Percentiles rank a stretch among this genome's conserved stretches.
Evolutionary conservation across 352 stramenopile genomes (phyloP).

Genomic region (Thalassiosira sp.): DNA sequence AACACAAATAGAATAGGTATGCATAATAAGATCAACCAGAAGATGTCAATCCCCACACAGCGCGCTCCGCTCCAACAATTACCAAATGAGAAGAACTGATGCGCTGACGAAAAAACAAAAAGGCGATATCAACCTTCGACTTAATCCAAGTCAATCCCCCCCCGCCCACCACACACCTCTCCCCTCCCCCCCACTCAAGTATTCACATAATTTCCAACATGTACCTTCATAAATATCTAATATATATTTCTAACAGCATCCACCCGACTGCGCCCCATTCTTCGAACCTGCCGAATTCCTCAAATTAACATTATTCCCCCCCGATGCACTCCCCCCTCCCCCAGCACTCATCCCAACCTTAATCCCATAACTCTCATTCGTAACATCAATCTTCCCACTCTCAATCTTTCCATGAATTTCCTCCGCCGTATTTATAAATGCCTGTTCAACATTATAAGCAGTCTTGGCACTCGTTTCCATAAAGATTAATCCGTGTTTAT

Average conservation of each 20-base stretch:
- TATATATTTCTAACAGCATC: slow-evolving; percentile 34
- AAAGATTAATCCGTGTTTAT: slow-evolving; percentile 99
- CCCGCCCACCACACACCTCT: too few species aligned
- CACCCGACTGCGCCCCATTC: slow-evolving; percentile 18
- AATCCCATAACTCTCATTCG: slow-evolving; percentile 82
- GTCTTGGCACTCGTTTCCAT: slow-evolving; percentile 99
- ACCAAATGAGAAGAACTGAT: too few species aligned
- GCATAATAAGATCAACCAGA: too few species aligned
- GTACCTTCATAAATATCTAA: too few species aligned
- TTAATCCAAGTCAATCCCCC: too few species aligned
- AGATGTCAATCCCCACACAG: too few species aligned
- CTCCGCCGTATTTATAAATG: slow-evolving; percentile 85
- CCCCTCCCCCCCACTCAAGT: too few species aligned
- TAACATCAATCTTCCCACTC: slow-evolving; percentile 82
- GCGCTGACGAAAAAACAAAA: too few species aligned
- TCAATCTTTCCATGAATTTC: slow-evolving; percentile 85
- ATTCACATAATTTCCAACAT: too few species aligned
- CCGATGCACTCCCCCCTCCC: slow-evolving; percentile 10
- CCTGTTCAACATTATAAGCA: slow-evolving; percentile 97
- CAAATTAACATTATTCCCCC: slow-evolving; percentile 37
- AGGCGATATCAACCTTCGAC: too few species aligned
- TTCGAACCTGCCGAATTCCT: slow-evolving; percentile 15
- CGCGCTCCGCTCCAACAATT: too few species aligned
- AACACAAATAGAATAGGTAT: too few species aligned
- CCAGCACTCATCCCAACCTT: slow-evolving; percentile 81